phyloP scores from a whole-genome alignment of 177 flowering plant genomes.

The Telopea speciosissima region DNA sequence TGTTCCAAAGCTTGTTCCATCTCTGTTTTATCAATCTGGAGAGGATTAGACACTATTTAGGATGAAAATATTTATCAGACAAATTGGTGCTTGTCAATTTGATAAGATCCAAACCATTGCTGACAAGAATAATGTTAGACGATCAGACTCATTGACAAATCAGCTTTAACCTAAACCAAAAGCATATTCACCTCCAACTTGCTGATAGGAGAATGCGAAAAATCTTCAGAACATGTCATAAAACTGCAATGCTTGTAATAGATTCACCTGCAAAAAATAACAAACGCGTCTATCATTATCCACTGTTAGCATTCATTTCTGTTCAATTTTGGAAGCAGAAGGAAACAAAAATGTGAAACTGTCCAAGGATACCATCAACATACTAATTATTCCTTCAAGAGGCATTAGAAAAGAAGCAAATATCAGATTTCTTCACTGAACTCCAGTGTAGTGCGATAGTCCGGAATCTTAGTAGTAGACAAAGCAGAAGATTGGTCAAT shows the following conservation, averaged over 20 bases:
- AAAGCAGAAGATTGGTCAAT: conserved; percentile 11
- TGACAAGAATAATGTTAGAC: not conserved
- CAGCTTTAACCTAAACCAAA: not conserved
- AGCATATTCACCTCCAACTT: not conserved
- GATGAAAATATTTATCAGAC: not conserved
- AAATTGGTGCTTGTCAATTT: not conserved
- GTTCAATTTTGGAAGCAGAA: not conserved
- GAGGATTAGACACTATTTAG: no score
- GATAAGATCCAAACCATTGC: not conserved
- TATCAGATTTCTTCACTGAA: conserved; percentile 51
- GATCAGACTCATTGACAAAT: not conserved
- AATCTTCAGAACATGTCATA: not conserved
- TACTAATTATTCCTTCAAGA: not conserved
- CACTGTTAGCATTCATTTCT: not conserved
- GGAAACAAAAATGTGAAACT: not conserved
- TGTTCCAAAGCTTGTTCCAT: not conserved
- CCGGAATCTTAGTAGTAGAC: conserved; percentile 16
- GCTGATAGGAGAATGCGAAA: not conserved
- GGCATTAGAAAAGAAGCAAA: not conserved
- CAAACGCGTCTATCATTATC: not conserved
- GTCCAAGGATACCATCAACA: not conserved
- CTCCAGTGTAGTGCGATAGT: conserved; percentile 18
- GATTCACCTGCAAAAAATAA: not conserved
- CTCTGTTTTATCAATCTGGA: not conserved
- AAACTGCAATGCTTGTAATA: not conserved